Evolutionary conservation across 2,329 filamentous ascomycete species (phyloP), one percentile per base, ranked within the genome.

Genomic region (Ophiostoma pallidulum): DNA sequence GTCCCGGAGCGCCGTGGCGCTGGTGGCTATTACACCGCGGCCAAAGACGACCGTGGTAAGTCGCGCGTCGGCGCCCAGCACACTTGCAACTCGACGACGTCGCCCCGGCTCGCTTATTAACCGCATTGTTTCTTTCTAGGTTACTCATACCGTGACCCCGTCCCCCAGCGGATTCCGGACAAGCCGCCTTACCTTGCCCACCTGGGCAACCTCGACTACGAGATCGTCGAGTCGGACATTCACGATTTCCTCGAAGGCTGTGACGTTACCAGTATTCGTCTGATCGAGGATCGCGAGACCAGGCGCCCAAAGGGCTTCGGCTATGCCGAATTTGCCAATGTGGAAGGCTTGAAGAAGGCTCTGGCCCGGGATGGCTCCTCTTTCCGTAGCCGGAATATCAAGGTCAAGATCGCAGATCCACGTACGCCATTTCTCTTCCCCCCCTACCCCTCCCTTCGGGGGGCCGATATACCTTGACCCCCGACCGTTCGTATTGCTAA

Each of bases 221-320:
- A 98, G 64, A 86, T 90, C 48, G 92, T 86, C 46, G 77, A 79
- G 55, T 84, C 82, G 57, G 84, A 90, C 59, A 83, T 98, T 54
- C 81, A 76, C 58, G 85, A 89, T 45, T 92, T 97, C 62, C 94
- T 98, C 62, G 70, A 74, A 45, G 86, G 76, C 48, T 96, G 91
- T 66, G 78, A 88, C 55, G 83, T 96, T 58, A 85, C 85, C 56
- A 96, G 81, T 63, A 88, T 98, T 56, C 86, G 92, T 60, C 89
- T 98, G 59, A 94, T 98, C 54, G 91, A 96, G 71, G 94, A 98
- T 68, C 92, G 91, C 63, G 76, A 95, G 65, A 85, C 92, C 63
- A 81, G 84, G 66, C 89, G 90, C 62, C 92, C 92, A 56, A 98
- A 98, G 74, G 92, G 92, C 41, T 98, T 98, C 60, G 92, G 91